Conservation (phyloP, 441 rosid genomes). For the Erysimum pusillum region DNA sequence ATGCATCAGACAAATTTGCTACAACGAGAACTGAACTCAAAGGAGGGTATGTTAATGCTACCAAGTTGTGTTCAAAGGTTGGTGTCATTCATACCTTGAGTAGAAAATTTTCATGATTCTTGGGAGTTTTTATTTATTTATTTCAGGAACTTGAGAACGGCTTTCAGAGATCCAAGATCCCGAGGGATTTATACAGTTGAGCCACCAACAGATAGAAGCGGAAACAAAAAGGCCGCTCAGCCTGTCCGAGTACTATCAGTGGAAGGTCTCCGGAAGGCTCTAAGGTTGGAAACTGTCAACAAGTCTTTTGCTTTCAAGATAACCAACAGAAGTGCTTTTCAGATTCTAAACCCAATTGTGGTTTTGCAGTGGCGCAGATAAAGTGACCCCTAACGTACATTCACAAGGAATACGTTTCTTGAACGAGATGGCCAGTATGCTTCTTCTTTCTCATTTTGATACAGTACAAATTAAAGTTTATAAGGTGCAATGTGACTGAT, state of each 20-base stretch:
- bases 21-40: conserved; percentile 74
- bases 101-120: conserved; percentile 15
- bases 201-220: conserved; percentile 65
- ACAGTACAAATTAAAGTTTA: conserved; percentile 2
- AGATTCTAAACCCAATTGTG: conserved; percentile 23
- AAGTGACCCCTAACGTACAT: conserved; percentile 84
- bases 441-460: conserved; percentile 25
- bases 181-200: conserved; percentile 77
- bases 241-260: conserved; percentile 76
- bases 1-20: conserved; percentile 71
- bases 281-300: conserved; percentile 59
- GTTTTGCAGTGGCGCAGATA: conserved; percentile 75
- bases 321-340: background rate
- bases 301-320: conserved; percentile 5
- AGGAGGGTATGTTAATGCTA: conserved; percentile 79
- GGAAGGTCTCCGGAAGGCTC: conserved; percentile 81
- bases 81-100: conserved; percentile 2
- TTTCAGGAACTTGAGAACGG: conserved; percentile 63
- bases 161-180: conserved; percentile 60
- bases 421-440: conserved; percentile 80
- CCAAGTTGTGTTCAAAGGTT: conserved; percentile 13
- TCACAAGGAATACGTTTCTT: conserved; percentile 98
- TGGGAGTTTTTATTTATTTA: background rate
- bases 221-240: conserved; percentile 55
- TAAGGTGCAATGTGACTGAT: conserved; percentile 34